Evolutionary conservation across 345 rosid species (phyloP).

Genomic region (Erysimum cheiranthoides): DNA sequence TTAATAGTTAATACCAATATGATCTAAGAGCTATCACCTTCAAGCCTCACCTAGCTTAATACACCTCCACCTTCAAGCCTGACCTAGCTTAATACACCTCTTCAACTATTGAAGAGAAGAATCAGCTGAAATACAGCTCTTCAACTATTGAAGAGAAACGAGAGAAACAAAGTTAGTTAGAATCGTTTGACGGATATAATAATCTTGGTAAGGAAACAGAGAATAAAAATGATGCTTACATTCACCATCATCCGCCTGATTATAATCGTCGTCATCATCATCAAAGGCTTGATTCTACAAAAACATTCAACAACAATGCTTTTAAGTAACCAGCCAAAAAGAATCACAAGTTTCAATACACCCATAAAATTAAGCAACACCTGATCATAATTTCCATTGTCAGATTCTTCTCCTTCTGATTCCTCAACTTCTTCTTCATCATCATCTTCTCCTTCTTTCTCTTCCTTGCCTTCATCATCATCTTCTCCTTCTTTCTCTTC

Average conservation of each 20-base stretch:
- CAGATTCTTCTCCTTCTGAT: slow-evolving; percentile 37
- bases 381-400: slow-evolving; percentile 39
- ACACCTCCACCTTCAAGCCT: too few relatives aligned
- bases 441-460: slow-evolving; percentile 27
- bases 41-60: too few relatives aligned
- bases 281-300: slow-evolving; percentile 40
- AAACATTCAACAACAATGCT: neutral
- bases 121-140: neutral
- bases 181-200: neutral
- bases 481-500: slow-evolving; percentile 33
- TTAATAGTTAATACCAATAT: too few relatives aligned
- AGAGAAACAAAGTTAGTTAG: slow-evolving; percentile 11
- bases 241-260: slow-evolving; percentile 17
- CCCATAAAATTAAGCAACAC: slow-evolving; percentile 6
- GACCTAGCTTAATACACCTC: too few relatives aligned
- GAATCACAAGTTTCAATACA: slow-evolving; percentile 3
- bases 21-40: too few relatives aligned
- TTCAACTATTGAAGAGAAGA: neutral
- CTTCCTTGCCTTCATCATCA: slow-evolving; percentile 38
- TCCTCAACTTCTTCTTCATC: slow-evolving; percentile 23
- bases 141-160: slow-evolving; percentile 29
- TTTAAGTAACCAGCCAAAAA: neutral
- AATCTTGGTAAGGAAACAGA: neutral
- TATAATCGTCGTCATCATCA: slow-evolving; percentile 45
- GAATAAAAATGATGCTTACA: slow-evolving; percentile 32